These are phyloP conservation scores for Phalaenopsis aphrodite DNA, from an alignment of 106 monocot species.

Conservation along the genomic window DNA sequence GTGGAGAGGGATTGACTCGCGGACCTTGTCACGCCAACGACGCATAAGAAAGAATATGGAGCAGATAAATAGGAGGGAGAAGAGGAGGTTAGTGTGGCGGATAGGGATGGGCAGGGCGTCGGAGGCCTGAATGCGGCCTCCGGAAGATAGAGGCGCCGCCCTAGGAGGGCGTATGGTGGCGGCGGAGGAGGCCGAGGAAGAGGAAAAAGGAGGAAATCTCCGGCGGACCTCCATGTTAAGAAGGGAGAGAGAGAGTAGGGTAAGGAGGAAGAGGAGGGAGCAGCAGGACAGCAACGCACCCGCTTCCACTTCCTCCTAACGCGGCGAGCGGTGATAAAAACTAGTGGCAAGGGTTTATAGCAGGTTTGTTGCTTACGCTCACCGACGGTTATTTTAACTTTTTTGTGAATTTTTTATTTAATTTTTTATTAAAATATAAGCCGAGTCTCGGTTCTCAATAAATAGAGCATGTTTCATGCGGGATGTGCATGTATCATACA, in stretches of 20 bases:
- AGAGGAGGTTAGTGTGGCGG: conserved; percentile 53
- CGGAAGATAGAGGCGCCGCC: conserved; percentile 14
- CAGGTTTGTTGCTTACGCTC: neutral
- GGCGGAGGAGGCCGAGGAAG: neutral
- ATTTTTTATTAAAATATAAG: neutral
- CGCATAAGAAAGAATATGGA: conserved; percentile 57
- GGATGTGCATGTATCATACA: no score
- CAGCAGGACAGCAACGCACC: neutral
- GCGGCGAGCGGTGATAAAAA: neutral
- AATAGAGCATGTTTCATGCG: neutral
- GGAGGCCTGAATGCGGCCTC: conserved; percentile 29
- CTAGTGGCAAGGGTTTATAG: neutral
- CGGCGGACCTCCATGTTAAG: conserved; percentile 18
- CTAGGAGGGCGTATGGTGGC: neutral
- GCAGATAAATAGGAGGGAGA: conserved; percentile 46
- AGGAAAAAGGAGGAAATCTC: conserved; percentile 1
- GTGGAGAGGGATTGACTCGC: conserved; percentile 43
- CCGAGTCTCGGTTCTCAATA: neutral
- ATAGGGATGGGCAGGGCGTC: conserved; percentile 64
- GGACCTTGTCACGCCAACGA: conserved; percentile 59
- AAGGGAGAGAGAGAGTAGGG: no score
- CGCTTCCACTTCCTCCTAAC: neutral
- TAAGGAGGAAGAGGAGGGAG: neutral
- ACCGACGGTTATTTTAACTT: neutral
- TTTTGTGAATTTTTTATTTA: neutral